Conservation (phyloP, 2,329 filamentous ascomycete genomes). For the Cladophialophora chaetospira region DNA sequence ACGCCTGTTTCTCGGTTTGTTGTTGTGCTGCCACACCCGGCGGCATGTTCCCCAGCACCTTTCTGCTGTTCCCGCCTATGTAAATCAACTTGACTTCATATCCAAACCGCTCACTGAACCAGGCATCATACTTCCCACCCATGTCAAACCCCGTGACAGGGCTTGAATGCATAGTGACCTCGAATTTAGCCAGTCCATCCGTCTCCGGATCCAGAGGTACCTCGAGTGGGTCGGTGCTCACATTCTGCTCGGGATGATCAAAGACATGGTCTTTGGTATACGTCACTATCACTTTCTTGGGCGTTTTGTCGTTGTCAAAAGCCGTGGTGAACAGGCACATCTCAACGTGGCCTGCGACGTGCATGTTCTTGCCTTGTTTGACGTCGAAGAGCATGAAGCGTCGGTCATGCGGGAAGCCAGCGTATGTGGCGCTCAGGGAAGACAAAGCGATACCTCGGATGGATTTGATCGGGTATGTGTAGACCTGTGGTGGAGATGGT, state of each 20-base stretch:
- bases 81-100: slow-evolving; percentile 64
- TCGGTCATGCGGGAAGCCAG: slow-evolving; percentile 67
- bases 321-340: slow-evolving; percentile 65
- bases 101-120: slow-evolving; percentile 69
- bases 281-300: slow-evolving; percentile 32
- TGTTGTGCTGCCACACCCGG: slow-evolving; percentile 43
- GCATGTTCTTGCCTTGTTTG: slow-evolving; percentile 56
- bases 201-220: slow-evolving; percentile 61
- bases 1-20: background rate
- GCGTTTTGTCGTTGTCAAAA: slow-evolving; percentile 32
- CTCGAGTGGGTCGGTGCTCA: slow-evolving; percentile 45
- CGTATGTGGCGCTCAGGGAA: slow-evolving; percentile 57
- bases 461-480: slow-evolving; percentile 73
- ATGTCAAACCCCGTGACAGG: slow-evolving; percentile 63
- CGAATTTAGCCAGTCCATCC: slow-evolving; percentile 48
- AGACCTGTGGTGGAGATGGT: slow-evolving; percentile 52
- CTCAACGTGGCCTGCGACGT: slow-evolving; percentile 58
- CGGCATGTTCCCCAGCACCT: slow-evolving; percentile 64
- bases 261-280: slow-evolving; percentile 30
- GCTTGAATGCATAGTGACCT: slow-evolving; percentile 63
- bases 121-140: slow-evolving; percentile 60
- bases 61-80: slow-evolving; percentile 62
- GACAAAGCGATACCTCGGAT: slow-evolving; percentile 63
- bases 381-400: slow-evolving; percentile 69
- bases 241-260: slow-evolving; percentile 25